These are phyloP conservation scores for Graphilbum sp. DNA, from an alignment of 2,329 filamentous ascomycete genomes.

Conservation along the genomic window DNA sequence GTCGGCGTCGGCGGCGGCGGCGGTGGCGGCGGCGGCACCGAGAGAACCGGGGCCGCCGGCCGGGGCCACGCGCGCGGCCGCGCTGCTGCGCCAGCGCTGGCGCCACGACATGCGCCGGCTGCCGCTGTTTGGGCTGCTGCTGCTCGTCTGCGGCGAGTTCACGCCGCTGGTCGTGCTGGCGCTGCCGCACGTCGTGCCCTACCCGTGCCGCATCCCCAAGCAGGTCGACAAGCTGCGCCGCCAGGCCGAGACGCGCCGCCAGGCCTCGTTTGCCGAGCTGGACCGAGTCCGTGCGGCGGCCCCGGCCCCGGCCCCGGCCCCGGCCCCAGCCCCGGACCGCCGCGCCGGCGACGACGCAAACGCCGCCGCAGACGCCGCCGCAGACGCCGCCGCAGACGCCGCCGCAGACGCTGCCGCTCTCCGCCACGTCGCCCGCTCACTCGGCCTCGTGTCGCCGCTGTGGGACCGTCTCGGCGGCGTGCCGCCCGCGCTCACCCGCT, in stretches of 20 bases:
- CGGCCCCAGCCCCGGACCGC: too few species aligned
- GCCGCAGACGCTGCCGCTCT: background rate
- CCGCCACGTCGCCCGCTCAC: slow-evolving; percentile 23
- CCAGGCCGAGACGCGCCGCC: slow-evolving; percentile 35
- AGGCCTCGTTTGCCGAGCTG: slow-evolving; percentile 24
- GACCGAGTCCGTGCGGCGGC: too few species aligned
- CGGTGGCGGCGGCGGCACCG: slow-evolving; percentile 23
- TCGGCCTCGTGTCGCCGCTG: slow-evolving; percentile 27
- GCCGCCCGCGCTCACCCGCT: slow-evolving; percentile 33
- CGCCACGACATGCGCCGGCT: slow-evolving; percentile 60
- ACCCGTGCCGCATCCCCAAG: slow-evolving; percentile 65
- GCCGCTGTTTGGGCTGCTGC: slow-evolving; percentile 59
- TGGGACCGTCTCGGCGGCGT: slow-evolving; percentile 34
- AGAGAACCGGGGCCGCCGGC: background rate
- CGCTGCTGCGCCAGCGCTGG: slow-evolving; percentile 53
- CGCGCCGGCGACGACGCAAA: too few species aligned
- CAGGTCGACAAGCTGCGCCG: slow-evolving; percentile 46
- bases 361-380: too few species aligned
- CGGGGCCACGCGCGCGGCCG: slow-evolving; percentile 44
- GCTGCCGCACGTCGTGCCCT: slow-evolving; percentile 55
- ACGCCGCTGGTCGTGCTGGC: slow-evolving; percentile 64
- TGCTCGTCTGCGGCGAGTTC: slow-evolving; percentile 72
- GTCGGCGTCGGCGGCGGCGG: background rate
- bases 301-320: too few species aligned
- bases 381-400: too few species aligned